phyloP scores from a whole-genome alignment of 1,139 yeast genomes.

The Scheffersomyces illinoinensis region DNA sequence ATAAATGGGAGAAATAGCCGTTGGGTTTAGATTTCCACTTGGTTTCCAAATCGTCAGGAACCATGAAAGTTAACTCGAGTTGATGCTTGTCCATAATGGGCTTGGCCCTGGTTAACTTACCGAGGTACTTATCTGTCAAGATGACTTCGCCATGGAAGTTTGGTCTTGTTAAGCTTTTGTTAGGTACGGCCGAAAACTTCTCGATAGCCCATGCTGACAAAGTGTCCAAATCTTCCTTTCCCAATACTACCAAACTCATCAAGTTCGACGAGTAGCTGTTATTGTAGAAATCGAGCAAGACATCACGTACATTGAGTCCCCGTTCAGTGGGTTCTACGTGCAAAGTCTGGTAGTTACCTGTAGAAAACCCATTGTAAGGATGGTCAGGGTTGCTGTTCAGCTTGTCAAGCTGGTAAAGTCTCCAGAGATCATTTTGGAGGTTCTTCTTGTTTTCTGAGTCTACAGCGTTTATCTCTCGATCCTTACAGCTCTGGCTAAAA shows the following conservation, averaged over 20 bases:
- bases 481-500: conserved; percentile 79
- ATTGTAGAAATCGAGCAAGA: conserved; percentile 61
- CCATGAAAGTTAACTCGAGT: conserved; percentile 65
- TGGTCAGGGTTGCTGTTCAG: conserved; percentile 68
- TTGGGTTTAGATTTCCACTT: conserved; percentile 71
- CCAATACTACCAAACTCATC: conserved; percentile 84
- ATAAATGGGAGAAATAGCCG: conserved; percentile 70
- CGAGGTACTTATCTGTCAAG: conserved; percentile 46
- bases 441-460: conserved; percentile 96
- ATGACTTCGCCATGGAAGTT: conserved; percentile 37
- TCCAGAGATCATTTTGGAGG: conserved; percentile 86
- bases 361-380: conserved; percentile 74
- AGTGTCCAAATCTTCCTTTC: conserved; percentile 75
- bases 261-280: conserved; percentile 70
- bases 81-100: conserved; percentile 81
- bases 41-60: conserved; percentile 69
- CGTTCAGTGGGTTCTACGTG: conserved; percentile 52
- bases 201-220: conserved; percentile 69
- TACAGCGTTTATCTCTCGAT: conserved; percentile 90
- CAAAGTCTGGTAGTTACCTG: conserved; percentile 68
- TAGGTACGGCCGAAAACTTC: conserved; percentile 65
- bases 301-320: conserved; percentile 63
- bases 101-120: conserved; percentile 61
- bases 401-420: conserved; percentile 82
- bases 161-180: conserved; percentile 54